These are phyloP conservation scores for Geotrichum candidum DNA, from an alignment of 1,139 yeast species.

Conservation along the genomic window DNA sequence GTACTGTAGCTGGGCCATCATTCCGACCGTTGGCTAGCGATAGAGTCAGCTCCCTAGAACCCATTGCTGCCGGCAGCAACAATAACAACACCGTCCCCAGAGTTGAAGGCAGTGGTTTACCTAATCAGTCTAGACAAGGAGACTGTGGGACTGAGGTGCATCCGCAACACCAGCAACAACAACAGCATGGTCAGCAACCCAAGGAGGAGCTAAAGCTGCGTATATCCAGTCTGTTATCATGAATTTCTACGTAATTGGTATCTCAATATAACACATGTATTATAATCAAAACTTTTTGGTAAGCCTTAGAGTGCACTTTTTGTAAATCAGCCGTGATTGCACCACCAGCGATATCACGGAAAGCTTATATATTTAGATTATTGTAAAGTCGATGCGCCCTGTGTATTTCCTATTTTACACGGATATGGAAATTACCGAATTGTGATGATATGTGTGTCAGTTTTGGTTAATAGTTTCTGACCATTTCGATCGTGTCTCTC, in stretches of 20 bases:
- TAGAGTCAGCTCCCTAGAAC: not conserved
- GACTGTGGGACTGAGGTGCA: conserved; percentile 1
- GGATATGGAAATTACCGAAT: not conserved
- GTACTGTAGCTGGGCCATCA: not conserved
- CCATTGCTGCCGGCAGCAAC: not conserved
- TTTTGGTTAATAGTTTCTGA: not conserved
- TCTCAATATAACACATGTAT: not conserved
- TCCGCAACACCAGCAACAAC: conserved; percentile 1
- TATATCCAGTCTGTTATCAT: conserved; percentile 27
- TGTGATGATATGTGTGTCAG: not conserved
- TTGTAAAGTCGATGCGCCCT: no score
- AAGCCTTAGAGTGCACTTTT: no score
- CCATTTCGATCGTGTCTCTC: not conserved
- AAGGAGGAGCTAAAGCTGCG: conserved; percentile 21
- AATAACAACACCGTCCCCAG: not conserved
- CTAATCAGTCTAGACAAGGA: conserved; percentile 1
- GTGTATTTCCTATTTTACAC: no score
- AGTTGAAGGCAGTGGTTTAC: conserved; percentile 4
- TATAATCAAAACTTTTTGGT: no score
- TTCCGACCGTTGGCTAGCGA: not conserved
- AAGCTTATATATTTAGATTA: no score
- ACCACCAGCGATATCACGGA: no score
- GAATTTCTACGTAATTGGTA: not conserved
- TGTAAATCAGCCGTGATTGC: no score
- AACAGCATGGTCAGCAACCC: not conserved